Base-by-base conservation (phyloP, 352 stramenopile genomes). In the Saprolegnia parasitica region DNA sequence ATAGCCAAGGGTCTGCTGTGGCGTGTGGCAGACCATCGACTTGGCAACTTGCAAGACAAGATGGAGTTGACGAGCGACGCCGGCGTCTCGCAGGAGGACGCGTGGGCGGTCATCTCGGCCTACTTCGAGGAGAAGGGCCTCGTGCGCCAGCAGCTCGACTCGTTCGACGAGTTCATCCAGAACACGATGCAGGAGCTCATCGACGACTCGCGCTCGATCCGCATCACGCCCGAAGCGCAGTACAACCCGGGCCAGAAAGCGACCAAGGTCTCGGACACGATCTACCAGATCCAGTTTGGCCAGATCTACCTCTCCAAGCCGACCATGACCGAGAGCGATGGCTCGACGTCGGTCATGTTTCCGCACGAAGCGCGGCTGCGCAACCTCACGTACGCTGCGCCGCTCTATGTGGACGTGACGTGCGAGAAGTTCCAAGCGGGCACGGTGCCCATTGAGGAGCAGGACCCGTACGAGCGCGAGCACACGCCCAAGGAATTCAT, bases 91-190 rank as follows among this genome's bases (percentile, higher is more conserved):
- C 96, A 99, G 79, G 97, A 99, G 73, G 96, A 99, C 77, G 95
- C 96, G 20, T 99, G 98, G 98, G 95, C 96, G 39, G 96, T 99
- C 32, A 99, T 99, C 77, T 97, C 81, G 66, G 88, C 88, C 35
- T 99, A 99, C 81, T 99, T 99, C 77, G 96, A 99, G 77, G 97
- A 99, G 80, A 99, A 99, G 74, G 98, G 98, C 1, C 89, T 99
- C 8, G 98, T 99, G 54, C 89, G 97, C 42, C 98, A 99, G 78
- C 98, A 99, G 78, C 81, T 99, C 32, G 98, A 99, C 77, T 99
- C 96, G 47, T 99, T 99, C 81, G 97, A 99, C 77, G 95, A 99
- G 85, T 99, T 99, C 78, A 98, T 99, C 74, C 95, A 99, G 86
- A 99, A 99, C 80, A 99, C 96, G 8, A 99, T 99, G 95, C 97